Base-by-base conservation (phyloP, 1,139 yeast species). In the Protomyces gravidus region DNA sequence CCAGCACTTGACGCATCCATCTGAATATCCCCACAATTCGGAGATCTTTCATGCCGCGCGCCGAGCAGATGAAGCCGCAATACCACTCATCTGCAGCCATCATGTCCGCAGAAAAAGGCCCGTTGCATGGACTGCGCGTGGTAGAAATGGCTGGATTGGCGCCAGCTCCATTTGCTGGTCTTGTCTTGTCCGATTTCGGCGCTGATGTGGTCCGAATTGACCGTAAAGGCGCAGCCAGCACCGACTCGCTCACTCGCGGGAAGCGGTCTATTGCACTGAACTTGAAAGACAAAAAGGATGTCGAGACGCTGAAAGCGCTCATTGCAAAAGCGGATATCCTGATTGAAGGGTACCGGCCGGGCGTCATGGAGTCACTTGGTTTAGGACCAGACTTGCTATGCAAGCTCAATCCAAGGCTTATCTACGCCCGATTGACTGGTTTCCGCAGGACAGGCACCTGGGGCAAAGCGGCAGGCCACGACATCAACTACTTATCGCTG, bases 121-220 rank as follows among this genome's bases (percentile, higher is more conserved):
- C 58, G 1, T 33, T 53, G 13, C 36, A 53, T 17, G 58, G 58
- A 17, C 46, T 53, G 15, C 47, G 49, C n/a, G 59, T 55, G 3
- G 48, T 65, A 28, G 68, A 66, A 50, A 50, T 66, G 26, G 68
- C 68, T 17, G 68, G 68, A 9, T 60, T 66, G 19, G 68, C 68
- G 1, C 68, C 68, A 11, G 68, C 66, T 3, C 68, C 68, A 0
- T 60, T 65, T 27, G 64, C 66, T 33, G 68, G 68, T 25, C 65
- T 65, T 32, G 50, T 66, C 46, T 53, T 72, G 21, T 73, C 75
- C 1, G 72, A 71, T 52, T 72, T 69, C 52, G 75, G 75, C 28
- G 75, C 75, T 11, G 67, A 70, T 21, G 74, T 72, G 4, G 67
- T 72, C 15, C 68, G 72, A 47, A 68, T 72, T 40, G 70, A 67